A percentile compares a stretch with the other conserved stretches of the same genome.
phyloP scores from a whole-genome alignment of 352 stramenopile genomes.

The Pythium oligandrum region DNA sequence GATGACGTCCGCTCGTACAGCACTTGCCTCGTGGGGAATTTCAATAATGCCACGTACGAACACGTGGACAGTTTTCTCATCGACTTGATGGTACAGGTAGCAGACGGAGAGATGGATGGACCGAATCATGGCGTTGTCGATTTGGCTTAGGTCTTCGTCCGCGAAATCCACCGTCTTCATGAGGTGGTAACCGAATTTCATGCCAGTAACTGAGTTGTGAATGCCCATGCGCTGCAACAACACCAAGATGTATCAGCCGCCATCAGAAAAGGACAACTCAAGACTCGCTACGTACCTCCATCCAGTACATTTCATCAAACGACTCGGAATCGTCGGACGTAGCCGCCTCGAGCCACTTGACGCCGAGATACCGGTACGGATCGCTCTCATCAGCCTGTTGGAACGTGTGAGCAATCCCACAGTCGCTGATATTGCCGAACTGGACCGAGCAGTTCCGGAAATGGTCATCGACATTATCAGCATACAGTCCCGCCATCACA shows the following conservation, averaged over 20 bases:
- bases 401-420: constrained; percentile 45
- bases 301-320: constrained; percentile 53
- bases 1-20: constrained; percentile 7
- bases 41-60: constrained; percentile 61
- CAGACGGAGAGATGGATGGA: constrained; percentile 52
- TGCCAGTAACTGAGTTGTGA: constrained; percentile 21
- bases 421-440: constrained; percentile 38
- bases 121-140: constrained; percentile 14
- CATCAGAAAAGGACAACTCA: too few species aligned
- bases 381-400: constrained; percentile 20
- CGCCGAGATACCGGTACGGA: constrained; percentile 48
- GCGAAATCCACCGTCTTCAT: constrained; percentile 56
- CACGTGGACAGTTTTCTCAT: constrained; percentile 36
- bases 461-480: constrained; percentile 31
- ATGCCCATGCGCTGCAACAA: constrained; percentile 26
- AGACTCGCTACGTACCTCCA: constrained; percentile 21
- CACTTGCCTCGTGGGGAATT: constrained; percentile 19
- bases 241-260: neutral
- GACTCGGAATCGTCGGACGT: constrained; percentile 11
- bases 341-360: constrained; percentile 54
- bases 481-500: constrained; percentile 49
- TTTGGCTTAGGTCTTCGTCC: constrained; percentile 3
- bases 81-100: constrained; percentile 53
- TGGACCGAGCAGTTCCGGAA: constrained; percentile 41
- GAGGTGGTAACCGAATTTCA: constrained; percentile 50